Evolutionary conservation across 2,329 filamentous ascomycete genomes (phyloP), one percentile per base, ranked within the genome.

Genomic region (Pseudopithomyces chartarum): DNA sequence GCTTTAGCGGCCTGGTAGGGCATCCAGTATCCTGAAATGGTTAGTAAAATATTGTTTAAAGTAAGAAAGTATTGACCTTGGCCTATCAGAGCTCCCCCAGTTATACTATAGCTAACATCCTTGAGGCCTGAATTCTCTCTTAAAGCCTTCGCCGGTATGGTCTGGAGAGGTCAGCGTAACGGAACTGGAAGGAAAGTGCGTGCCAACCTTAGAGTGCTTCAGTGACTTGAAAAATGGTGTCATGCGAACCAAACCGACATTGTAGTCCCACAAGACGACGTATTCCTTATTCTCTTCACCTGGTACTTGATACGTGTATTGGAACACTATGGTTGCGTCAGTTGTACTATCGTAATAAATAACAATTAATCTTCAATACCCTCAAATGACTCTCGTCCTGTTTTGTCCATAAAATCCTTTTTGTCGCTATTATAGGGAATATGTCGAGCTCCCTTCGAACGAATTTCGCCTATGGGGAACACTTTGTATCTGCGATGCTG

Each of bases 341-440:
- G 65, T 32, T 12, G 15, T 2, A 13, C 12, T 20, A 2, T n/a
- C 0, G 39, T 6, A 4, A 17, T n/a, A 15, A 11, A n/a, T 1
- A 15, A 17, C 1, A 10, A 46, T 45, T 34, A n/a, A 55, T 67
- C 79, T 29, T 29, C 4, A 29, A 69, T 80, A 95, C 94, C 90
- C 83, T 97, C 90, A 65, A 97, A 96, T 59, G 89, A 90, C 65
- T 96, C 91, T 52, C 92, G 83, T 1, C 92, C 91, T 3, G 94
- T 98, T 80, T 91, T 96, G 62, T 89, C 86, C 60, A 88, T 85
- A 68, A 97, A 96, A 58, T 89, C 85, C 75, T 96, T 96, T 81
- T 97, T 98, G 63, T 92, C 90, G 73, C 93, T 97, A 70, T 92
- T 93, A 77, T 98, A 98, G 0, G 94, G 94, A 57, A 97, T 96